Evolutionary conservation across 225 moss, liverwort and hornwort genomes (phyloP).

Genomic region (Bryum argenteum): DNA sequence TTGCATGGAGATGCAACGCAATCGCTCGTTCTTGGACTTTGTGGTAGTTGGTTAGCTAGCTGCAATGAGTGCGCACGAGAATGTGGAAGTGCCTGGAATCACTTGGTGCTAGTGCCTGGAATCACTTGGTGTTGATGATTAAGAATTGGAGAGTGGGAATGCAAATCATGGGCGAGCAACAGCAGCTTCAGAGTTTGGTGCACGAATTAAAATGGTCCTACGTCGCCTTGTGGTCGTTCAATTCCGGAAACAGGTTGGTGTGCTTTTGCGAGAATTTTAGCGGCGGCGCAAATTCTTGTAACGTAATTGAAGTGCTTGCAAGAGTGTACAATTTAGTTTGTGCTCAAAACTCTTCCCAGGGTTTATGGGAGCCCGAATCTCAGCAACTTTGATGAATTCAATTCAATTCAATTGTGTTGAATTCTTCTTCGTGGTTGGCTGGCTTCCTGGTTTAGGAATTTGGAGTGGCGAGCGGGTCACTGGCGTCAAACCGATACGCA

Average conservation of each 20-base stretch:
- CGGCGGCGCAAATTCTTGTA: too few relatives aligned
- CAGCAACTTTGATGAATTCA: background rate
- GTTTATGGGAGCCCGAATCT: too few relatives aligned
- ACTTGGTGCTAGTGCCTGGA: too few relatives aligned
- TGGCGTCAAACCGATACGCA: slow-evolving; percentile 27
- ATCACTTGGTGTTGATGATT: too few relatives aligned
- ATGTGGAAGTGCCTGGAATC: too few relatives aligned
- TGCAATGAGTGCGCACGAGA: too few relatives aligned
- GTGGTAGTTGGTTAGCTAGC: too few relatives aligned
- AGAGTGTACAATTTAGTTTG: too few relatives aligned
- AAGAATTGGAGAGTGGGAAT: background rate
- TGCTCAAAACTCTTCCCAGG: too few relatives aligned
- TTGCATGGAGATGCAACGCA: too few relatives aligned
- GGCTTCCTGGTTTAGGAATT: slow-evolving; percentile 39
- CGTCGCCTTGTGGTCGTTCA: slow-evolving; percentile 55
- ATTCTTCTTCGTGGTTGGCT: background rate
- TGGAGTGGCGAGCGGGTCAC: slow-evolving; percentile 56
- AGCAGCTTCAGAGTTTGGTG: slow-evolving; percentile 43
- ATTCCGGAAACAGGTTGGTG: slow-evolving; percentile 48
- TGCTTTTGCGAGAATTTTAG: background rate
- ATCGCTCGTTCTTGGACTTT: too few relatives aligned
- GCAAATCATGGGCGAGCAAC: background rate
- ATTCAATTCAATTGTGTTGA: background rate
- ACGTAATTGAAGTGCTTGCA: too few relatives aligned
- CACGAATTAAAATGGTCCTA: slow-evolving; percentile 66